These are phyloP conservation scores for Monilinia aucupariae DNA, from an alignment of 2,329 filamentous ascomycete genomes.

Conservation along the genomic window DNA sequence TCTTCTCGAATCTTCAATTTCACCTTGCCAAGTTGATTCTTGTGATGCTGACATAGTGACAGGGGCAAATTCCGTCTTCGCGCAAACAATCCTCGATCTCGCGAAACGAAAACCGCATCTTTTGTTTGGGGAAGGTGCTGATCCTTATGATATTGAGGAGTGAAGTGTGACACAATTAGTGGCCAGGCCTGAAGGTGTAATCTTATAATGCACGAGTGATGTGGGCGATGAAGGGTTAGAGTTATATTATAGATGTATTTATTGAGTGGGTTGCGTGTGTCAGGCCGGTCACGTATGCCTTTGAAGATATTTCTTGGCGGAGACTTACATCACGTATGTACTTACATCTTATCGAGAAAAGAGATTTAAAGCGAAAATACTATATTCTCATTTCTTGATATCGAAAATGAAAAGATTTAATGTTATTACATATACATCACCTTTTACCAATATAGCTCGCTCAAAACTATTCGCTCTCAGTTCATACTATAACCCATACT, in stretches of 20 bases:
- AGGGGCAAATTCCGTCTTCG: constrained; percentile 94
- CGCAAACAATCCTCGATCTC: constrained; percentile 83
- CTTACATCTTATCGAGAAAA: neutral
- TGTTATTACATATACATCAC: neutral
- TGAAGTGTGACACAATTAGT: neutral
- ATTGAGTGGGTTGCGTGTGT: no score
- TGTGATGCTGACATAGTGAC: neutral
- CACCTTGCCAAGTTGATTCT: neutral
- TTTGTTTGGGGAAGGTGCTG: constrained; percentile 64
- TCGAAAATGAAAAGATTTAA: no score
- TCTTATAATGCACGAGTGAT: neutral
- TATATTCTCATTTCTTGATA: neutral
- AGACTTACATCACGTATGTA: neutral
- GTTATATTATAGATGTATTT: neutral
- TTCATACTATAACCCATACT: neutral
- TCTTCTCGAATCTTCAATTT: neutral
- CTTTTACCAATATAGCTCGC: neutral
- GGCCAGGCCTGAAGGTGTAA: neutral
- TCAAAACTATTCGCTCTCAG: neutral
- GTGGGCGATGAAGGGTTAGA: neutral
- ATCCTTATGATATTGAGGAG: constrained; percentile 48
- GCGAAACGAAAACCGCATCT: constrained; percentile 84
- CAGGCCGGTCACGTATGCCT: neutral
- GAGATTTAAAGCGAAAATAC: neutral
- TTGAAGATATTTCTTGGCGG: neutral